Evolutionary conservation across 2,329 filamentous ascomycete genomes (phyloP), one percentile per base, ranked within the genome.

Genomic region (Colletotrichum chrysophilum): DNA sequence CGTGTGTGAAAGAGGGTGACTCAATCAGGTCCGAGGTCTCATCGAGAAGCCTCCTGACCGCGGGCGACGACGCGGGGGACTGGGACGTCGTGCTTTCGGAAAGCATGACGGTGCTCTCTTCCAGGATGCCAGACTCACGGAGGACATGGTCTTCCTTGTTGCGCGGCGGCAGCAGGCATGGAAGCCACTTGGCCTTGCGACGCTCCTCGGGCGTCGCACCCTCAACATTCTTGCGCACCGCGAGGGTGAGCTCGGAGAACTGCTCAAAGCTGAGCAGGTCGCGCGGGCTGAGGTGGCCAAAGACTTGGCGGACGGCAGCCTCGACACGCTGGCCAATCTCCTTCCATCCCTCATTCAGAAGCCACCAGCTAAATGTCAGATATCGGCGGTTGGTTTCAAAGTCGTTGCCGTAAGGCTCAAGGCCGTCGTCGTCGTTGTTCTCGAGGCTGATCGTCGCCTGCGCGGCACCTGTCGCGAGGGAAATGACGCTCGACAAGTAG

Each of bases 331-430:
- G 89, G 90, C 96, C 94, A 72, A 98, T 87, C 74, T 96, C 92
- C 78, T 93, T 92, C 93, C 96, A 98, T 58, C 97, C 97, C 78
- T 92, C 92, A 85, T 99, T 96, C 64, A 99, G 89, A 62, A 99
- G 87, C 96, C 96, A 99, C 97, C 97, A 99, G 85, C 95, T 98
- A 84, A 98, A 98, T 55, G 96, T 97, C 65, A 99, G 89, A 82
- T 98, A 99, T 81, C 95, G 94, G 79, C 96, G 91, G 85, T 99
- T 99, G 38, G 96, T 98, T 84, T 98, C 96, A 79, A 98, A 98
- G 84, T 99, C 97, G 84, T 94, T 96, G 60, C 96, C 96, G 82
- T 97, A 96, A 5, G 93, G 91, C 80, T 96, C 94, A 21, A 91
- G 89, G 80, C 94, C 94, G 82, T 97, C 95, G 82, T 98, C 96